A percentile compares a stretch with the other conserved stretches of the same genome.
Conservation (phyloP, 805 yeast species). For the Saturnispora diversa region DNA sequence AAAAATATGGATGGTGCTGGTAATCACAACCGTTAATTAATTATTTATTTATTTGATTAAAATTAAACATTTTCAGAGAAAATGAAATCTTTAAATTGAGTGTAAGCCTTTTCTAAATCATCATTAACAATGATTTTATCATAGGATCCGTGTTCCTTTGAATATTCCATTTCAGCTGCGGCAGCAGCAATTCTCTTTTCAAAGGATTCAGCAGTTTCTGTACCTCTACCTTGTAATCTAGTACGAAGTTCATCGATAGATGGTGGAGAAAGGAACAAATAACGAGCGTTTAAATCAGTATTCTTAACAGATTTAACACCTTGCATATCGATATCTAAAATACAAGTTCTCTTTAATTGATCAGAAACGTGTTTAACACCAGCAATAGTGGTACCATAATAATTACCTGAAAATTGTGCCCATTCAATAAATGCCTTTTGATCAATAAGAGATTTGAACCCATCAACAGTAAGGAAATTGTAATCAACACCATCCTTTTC, state of each 20-base stretch:
- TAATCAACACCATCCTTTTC: slow-evolving; percentile 86
- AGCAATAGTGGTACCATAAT: slow-evolving; percentile 87
- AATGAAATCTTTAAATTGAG: slow-evolving; percentile 70
- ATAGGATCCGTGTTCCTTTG: slow-evolving; percentile 78
- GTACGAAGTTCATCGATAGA: slow-evolving; percentile 66
- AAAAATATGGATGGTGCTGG: too few species aligned
- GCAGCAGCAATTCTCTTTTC: slow-evolving; percentile 85
- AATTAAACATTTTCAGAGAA: slow-evolving; percentile 32
- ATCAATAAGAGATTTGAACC: slow-evolving; percentile 68
- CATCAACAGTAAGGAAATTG: slow-evolving; percentile 74
- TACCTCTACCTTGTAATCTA: slow-evolving; percentile 84
- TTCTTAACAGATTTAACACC: slow-evolving; percentile 91
- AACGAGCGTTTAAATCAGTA: slow-evolving; percentile 76
- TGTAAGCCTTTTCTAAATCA: slow-evolving; percentile 82
- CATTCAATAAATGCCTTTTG: slow-evolving; percentile 82
- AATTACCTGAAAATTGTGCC: slow-evolving; percentile 97
- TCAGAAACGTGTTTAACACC: slow-evolving; percentile 70
- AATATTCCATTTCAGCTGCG: slow-evolving; percentile 76
- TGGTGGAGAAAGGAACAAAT: slow-evolving; percentile 86
- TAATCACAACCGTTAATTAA: too few species aligned
- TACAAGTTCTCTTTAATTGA: slow-evolving; percentile 63
- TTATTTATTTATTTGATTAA: too few species aligned
- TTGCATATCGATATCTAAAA: slow-evolving; percentile 97
- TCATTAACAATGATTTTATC: slow-evolving; percentile 86
- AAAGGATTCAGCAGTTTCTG: slow-evolving; percentile 83